Evolutionary conservation across 805 yeast species (phyloP).

Genomic region (Spathaspora sp.): DNA sequence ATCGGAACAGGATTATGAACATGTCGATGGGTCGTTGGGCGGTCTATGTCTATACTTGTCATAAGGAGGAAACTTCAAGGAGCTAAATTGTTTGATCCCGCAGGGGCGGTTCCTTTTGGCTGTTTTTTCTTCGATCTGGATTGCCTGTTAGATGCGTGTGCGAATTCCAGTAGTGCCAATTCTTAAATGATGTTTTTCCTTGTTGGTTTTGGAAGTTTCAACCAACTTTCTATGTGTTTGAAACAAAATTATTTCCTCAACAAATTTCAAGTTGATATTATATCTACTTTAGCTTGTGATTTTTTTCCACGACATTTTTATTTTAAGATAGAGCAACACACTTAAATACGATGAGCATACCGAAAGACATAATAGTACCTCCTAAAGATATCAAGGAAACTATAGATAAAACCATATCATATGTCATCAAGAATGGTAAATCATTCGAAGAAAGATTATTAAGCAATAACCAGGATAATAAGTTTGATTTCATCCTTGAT

Average conservation of each 20-base stretch:
- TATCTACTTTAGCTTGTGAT: neutral
- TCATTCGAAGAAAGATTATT: constrained; percentile 59
- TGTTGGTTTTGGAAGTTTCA: neutral
- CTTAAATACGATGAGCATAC: constrained; percentile 1
- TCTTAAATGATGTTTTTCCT: neutral
- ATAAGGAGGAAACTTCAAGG: neutral
- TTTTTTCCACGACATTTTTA: neutral
- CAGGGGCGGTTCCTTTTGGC: neutral
- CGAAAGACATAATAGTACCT: constrained; percentile 31
- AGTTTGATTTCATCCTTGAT: constrained; percentile 61
- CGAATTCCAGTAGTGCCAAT: neutral
- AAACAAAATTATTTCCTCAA: neutral
- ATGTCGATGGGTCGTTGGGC: neutral
- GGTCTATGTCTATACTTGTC: neutral
- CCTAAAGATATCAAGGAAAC: constrained; percentile 48
- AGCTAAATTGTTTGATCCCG: neutral
- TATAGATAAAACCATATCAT: constrained; percentile 70
- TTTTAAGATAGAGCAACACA: neutral
- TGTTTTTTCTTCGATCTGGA: neutral
- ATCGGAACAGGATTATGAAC: neutral
- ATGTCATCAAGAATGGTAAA: constrained; percentile 64
- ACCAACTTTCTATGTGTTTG: neutral
- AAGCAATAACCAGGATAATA: constrained; percentile 43
- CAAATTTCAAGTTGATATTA: neutral
- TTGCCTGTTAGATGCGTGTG: neutral